phyloP scores from a whole-genome alignment of 2,329 filamentous ascomycete species.

The Apiospora rasikravindrae region DNA sequence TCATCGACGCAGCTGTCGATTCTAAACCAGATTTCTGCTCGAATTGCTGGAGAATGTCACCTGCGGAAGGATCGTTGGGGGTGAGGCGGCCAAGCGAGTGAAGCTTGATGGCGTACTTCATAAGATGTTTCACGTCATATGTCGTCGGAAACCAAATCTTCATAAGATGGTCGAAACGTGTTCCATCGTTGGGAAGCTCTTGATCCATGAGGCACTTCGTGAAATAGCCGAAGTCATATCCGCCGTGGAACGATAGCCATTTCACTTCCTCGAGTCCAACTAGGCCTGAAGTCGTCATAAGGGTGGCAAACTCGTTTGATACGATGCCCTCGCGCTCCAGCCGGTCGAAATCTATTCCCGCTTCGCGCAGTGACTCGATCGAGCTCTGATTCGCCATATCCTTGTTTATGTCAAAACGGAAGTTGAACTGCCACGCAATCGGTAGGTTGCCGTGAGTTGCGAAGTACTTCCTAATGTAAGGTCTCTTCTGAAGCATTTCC shows the following conservation, averaged over 20 bases:
- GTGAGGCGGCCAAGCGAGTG: conserved; percentile 68
- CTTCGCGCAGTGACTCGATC: conserved; percentile 86
- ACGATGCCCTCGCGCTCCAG: conserved; percentile 91
- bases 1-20: conserved; percentile 91
- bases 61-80: conserved; percentile 66
- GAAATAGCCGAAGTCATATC: conserved; percentile 97
- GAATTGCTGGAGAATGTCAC: conserved; percentile 80
- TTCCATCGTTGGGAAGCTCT: conserved; percentile 85
- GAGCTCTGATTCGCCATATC: conserved; percentile 99
- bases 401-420: conserved; percentile 89
- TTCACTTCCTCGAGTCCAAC: conserved; percentile 86
- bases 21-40: conserved; percentile 92
- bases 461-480: conserved; percentile 44
- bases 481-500: conserved; percentile 46
- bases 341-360: conserved; percentile 88
- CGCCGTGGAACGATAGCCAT: conserved; percentile 98
- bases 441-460: conserved; percentile 64
- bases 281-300: conserved; percentile 90
- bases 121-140: conserved; percentile 96
- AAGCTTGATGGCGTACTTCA: conserved; percentile 83
- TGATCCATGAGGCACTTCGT: conserved; percentile 90
- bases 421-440: conserved; percentile 99
- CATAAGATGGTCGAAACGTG: conserved; percentile 86
- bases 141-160: conserved; percentile 92
- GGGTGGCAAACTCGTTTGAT: conserved; percentile 83